Evolutionary conservation across 2,329 filamentous ascomycete genomes (phyloP).

Genomic region (Fusarium succisae): DNA sequence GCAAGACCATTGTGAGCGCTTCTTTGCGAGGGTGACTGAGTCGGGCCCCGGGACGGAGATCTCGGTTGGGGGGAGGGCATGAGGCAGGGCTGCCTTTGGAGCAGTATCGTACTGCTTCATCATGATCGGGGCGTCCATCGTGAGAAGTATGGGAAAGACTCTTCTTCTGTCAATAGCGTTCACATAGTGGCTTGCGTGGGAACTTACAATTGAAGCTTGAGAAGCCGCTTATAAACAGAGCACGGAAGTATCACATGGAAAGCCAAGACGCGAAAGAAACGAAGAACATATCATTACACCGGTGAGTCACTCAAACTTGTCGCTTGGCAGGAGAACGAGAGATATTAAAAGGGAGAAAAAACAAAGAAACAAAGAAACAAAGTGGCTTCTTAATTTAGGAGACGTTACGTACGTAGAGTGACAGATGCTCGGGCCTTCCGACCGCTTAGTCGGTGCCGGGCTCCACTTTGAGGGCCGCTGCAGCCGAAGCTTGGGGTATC

Average conservation of each 20-base stretch:
- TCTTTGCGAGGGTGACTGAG: slow-evolving; percentile 24
- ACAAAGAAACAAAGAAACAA: neutral
- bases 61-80: neutral
- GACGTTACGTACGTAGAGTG: neutral
- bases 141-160: neutral
- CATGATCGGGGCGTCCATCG: neutral
- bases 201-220: neutral
- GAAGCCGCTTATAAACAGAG: neutral
- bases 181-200: fast-evolving
- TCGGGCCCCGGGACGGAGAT: slow-evolving; percentile 19
- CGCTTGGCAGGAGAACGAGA: neutral
- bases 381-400: neutral
- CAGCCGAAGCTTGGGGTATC: slow-evolving; percentile 12
- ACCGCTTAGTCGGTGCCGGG: neutral
- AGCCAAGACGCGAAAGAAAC: neutral
- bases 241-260: neutral
- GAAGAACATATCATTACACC: neutral
- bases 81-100: neutral
- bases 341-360: neutral
- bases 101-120: neutral
- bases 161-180: neutral
- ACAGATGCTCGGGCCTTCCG: slow-evolving; percentile 6
- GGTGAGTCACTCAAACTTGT: neutral
- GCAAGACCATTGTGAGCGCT: slow-evolving; percentile 4
- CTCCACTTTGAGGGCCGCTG: slow-evolving; percentile 9